Percentiles rank a stretch among this genome's conserved stretches.
Evolutionary conservation across 108 stramenopile species (phyloP).

Genomic region (Aurantiochytrium sp.): DNA sequence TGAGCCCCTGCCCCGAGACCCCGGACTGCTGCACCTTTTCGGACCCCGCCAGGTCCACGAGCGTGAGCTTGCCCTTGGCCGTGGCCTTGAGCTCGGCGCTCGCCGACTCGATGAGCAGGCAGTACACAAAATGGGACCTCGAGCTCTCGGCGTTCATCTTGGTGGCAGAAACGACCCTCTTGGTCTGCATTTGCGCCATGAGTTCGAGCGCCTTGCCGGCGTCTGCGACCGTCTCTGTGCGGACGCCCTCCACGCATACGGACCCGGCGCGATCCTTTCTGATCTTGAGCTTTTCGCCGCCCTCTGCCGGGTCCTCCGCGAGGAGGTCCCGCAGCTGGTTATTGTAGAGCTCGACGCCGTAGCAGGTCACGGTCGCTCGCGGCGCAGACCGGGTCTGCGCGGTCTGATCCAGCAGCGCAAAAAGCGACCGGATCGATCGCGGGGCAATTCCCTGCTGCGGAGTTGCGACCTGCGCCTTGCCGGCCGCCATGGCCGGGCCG

Average conservation of each 20-base stretch:
- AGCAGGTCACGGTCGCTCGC: constrained; percentile 38
- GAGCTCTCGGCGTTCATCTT: constrained; percentile 65
- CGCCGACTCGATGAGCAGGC: constrained; percentile 45
- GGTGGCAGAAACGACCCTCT: constrained; percentile 56
- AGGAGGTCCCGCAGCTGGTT: constrained; percentile 57
- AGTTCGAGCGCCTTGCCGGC: constrained; percentile 39
- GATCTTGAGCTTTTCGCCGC: constrained; percentile 53
- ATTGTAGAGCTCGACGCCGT: constrained; percentile 60
- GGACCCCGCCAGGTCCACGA: constrained; percentile 49
- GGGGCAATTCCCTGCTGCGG: constrained; percentile 58
- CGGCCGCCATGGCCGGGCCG: background rate
- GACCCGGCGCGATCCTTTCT: constrained; percentile 52
- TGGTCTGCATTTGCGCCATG: constrained; percentile 48
- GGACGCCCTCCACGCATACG: constrained; percentile 52
- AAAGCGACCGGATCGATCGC: constrained; percentile 44
- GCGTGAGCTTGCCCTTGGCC: constrained; percentile 40
- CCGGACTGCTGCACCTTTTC: constrained; percentile 44
- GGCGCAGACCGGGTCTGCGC: background rate
- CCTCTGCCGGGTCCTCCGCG: background rate
- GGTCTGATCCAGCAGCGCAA: background rate
- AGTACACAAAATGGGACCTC: constrained; percentile 54
- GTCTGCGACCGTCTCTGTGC: constrained; percentile 34
- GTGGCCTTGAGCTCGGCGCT: constrained; percentile 53
- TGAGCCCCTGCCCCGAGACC: constrained; percentile 39
- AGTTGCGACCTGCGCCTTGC: too few species aligned